phyloP scores from a whole-genome alignment of 345 rosid genomes.

The Mallotus nudiflorus region DNA sequence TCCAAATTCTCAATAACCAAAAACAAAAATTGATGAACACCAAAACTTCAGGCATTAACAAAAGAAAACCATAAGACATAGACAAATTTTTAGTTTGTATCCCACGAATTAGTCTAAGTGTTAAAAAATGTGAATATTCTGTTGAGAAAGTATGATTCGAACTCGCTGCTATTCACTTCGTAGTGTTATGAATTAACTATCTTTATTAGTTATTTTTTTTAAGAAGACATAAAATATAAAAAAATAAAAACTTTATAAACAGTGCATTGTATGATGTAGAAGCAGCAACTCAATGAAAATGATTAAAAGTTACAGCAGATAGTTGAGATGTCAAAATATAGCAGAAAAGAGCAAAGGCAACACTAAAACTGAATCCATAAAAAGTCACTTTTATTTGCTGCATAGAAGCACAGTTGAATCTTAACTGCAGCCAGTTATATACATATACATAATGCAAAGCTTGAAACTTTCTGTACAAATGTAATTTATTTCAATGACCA shows the following conservation, averaged over 20 bases:
- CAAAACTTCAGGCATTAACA: too few relatives aligned
- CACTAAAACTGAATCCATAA: background rate
- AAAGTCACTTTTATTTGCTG: constrained; percentile 5
- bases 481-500: background rate
- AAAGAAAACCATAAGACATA: too few relatives aligned
- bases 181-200: too few relatives aligned
- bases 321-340: constrained; percentile 19
- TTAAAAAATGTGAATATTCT: too few relatives aligned
- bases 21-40: too few relatives aligned
- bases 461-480: background rate
- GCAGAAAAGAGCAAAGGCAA: constrained; percentile 1
- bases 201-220: too few relatives aligned
- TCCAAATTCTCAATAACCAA: too few relatives aligned
- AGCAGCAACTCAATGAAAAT: constrained; percentile 14
- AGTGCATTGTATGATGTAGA: constrained; percentile 15
- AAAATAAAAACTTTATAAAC: constrained; percentile 3
- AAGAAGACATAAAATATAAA: background rate
- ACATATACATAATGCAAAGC: background rate
- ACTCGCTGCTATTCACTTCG: too few relatives aligned
- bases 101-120: too few relatives aligned
- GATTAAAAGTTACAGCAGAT: background rate
- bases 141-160: too few relatives aligned
- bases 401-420: background rate
- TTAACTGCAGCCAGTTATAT: background rate
- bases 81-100: too few relatives aligned